Conservation (phyloP, 805 yeast species). For the Spathaspora boniae region DNA sequence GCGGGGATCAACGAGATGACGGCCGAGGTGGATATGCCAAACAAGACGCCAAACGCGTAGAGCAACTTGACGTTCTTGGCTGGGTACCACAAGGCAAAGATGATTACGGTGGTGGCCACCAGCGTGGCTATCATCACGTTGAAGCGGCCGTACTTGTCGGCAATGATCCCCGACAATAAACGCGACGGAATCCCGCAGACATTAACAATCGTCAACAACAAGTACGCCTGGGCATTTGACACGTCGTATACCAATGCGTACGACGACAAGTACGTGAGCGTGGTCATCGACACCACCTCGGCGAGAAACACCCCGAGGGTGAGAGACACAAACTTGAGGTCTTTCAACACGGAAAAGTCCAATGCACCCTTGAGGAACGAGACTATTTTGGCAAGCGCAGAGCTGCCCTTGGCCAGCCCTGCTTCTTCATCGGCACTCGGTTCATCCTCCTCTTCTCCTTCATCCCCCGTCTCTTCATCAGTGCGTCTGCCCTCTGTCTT, state of each 20-base stretch:
- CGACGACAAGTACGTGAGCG: constrained; percentile 25
- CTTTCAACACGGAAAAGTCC: constrained; percentile 21
- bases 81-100: constrained; percentile 25
- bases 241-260: constrained; percentile 24
- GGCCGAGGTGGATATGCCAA: constrained; percentile 56
- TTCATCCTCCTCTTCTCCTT: background rate
- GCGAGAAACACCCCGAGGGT: constrained; percentile 23
- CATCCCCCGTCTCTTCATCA: background rate
- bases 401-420: background rate
- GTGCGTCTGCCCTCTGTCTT: no score
- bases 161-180: constrained; percentile 22
- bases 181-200: constrained; percentile 27
- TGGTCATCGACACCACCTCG: constrained; percentile 51
- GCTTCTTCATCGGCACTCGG: background rate
- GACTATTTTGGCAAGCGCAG: background rate
- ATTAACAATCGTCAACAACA: constrained; percentile 25
- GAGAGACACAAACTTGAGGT: constrained; percentile 18
- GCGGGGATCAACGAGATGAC: constrained; percentile 57
- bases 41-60: constrained; percentile 45
- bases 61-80: constrained; percentile 34
- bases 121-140: constrained; percentile 23
- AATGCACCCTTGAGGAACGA: constrained; percentile 27
- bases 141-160: constrained; percentile 27
- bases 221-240: constrained; percentile 16
- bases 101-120: constrained; percentile 17